Evolutionary conservation across 2,329 filamentous ascomycete genomes (phyloP).

Genomic region (Fusarium xylarioides): DNA sequence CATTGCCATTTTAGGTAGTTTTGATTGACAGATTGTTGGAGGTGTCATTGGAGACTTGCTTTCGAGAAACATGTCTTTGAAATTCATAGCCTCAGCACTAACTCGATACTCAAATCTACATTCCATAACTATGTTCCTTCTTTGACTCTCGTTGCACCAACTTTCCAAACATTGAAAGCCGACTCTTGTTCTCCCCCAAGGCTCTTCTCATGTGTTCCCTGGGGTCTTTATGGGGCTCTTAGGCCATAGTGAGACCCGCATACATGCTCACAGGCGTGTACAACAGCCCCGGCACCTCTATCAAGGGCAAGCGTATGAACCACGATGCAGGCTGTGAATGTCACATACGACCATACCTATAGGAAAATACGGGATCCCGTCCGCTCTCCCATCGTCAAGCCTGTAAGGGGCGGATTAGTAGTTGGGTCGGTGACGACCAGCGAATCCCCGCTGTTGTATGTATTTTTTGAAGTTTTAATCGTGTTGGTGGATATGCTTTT

Average conservation of each 20-base stretch:
- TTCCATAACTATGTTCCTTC: fast-evolving
- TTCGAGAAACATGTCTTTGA: background rate
- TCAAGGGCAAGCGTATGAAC: fast-evolving
- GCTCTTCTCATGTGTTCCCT: background rate
- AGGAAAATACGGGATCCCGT: background rate
- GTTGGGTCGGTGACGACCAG: background rate
- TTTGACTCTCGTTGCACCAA: fast-evolving
- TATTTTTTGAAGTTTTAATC: background rate
- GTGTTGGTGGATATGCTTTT: background rate
- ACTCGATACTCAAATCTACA: background rate
- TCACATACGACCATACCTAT: conserved; percentile 1
- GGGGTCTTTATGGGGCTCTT: fast-evolving
- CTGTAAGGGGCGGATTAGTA: background rate
- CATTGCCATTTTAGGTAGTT: background rate
- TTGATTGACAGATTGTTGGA: fast-evolving
- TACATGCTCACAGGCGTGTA: fast-evolving
- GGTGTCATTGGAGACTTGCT: fast-evolving
- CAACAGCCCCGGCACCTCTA: fast-evolving
- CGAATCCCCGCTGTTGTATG: conserved; percentile 1
- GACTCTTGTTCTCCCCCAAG: too few species aligned
- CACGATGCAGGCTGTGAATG: fast-evolving
- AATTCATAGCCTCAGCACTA: background rate
- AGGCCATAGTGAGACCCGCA: fast-evolving
- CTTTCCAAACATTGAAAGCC: fast-evolving
- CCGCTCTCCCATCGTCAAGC: background rate